Percentiles rank a stretch among this genome's conserved stretches.
Conservation (phyloP, 163 green algal species). For the Chlorella variabilis region DNA sequence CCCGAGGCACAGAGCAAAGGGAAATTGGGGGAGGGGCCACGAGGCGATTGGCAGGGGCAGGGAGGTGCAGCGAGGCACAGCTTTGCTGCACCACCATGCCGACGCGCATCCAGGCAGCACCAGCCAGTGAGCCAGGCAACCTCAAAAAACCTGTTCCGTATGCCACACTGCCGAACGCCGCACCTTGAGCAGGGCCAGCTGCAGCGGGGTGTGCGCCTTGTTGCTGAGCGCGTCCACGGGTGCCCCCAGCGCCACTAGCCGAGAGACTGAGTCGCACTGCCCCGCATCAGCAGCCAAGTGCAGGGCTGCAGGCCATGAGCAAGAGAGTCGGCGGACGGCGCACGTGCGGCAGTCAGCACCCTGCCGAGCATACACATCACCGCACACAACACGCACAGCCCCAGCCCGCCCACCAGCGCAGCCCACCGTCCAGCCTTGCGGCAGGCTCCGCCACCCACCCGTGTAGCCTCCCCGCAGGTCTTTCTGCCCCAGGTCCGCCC, state of each 20-base stretch:
- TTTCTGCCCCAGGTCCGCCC: constrained; percentile 42
- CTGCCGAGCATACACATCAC: no score
- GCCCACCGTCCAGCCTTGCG: neutral
- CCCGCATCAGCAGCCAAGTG: constrained; percentile 69
- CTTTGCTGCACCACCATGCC: no score
- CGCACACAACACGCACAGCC: no score
- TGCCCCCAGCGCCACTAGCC: constrained; percentile 55
- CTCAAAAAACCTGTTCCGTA: no score
- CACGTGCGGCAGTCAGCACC: neutral
- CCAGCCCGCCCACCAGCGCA: neutral
- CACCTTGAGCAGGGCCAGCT: constrained; percentile 65
- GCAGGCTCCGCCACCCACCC: neutral
- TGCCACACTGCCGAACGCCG: no score
- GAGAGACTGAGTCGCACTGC: constrained; percentile 56
- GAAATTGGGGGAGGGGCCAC: no score
- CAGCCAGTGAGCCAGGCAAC: no score
- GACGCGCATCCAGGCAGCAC: no score
- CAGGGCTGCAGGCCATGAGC: constrained; percentile 49
- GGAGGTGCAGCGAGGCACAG: no score
- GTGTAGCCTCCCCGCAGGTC: constrained; percentile 60
- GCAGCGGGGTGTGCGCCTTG: constrained; percentile 62
- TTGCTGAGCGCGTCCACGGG: constrained; percentile 43
- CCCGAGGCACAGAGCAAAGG: neutral
- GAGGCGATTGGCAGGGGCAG: no score
- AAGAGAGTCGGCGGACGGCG: no score